Percentiles rank a stretch among this genome's conserved stretches.
phyloP scores from a whole-genome alignment of 257 asterid species.

The Misopates orontium region DNA sequence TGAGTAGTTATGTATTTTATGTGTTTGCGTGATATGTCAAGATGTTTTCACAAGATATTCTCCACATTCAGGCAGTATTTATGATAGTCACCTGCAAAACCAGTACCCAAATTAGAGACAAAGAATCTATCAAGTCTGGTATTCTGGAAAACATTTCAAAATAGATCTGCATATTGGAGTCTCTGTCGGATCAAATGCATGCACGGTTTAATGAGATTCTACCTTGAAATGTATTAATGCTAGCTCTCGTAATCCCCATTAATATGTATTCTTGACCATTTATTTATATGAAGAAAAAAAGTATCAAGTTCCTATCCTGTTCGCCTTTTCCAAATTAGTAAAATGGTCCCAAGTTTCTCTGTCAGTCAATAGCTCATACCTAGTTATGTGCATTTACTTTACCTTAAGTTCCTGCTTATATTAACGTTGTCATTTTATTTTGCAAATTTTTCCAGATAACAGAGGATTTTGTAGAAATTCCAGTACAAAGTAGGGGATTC shows the following conservation, averaged over 20 bases:
- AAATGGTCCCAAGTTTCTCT: too few relatives aligned
- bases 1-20: background rate
- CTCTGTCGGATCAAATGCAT: too few relatives aligned
- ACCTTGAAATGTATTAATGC: background rate
- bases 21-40: too few relatives aligned
- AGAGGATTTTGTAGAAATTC: slow-evolving; percentile 76
- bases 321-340: too few relatives aligned
- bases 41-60: too few relatives aligned
- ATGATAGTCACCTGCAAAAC: too few relatives aligned
- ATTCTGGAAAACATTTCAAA: background rate
- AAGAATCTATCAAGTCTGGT: too few relatives aligned
- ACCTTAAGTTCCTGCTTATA: background rate
- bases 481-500: slow-evolving; percentile 84
- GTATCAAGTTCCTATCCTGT: too few relatives aligned
- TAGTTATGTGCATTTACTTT: background rate
- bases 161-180: too few relatives aligned
- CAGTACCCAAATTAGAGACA: too few relatives aligned
- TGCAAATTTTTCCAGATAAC: slow-evolving; percentile 47
- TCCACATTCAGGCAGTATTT: too few relatives aligned
- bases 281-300: background rate
- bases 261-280: background rate
- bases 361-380: background rate
- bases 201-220: too few relatives aligned
- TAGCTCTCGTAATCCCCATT: background rate
- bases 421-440: slow-evolving; percentile 4